Evolutionary conservation across 306 rosid species (phyloP).

Genomic region (Prunus mume): DNA sequence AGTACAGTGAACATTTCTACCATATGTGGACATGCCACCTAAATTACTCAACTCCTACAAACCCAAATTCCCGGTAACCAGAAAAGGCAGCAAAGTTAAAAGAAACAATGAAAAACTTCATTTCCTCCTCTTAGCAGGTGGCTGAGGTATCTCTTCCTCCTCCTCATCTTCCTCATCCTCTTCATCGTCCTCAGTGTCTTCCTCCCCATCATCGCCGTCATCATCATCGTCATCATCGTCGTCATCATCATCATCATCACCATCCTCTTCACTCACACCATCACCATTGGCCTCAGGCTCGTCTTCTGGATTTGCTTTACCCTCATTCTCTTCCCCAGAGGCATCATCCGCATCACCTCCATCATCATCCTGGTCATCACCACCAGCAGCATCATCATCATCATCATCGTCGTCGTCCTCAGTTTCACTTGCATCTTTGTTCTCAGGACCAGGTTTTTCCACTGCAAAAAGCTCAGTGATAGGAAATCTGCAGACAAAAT

Average conservation of each 20-base stretch:
- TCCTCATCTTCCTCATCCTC: constrained; percentile 37
- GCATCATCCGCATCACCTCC: constrained; percentile 43
- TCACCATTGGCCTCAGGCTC: constrained; percentile 56
- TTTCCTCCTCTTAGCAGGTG: constrained; percentile 49
- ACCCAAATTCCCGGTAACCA: constrained; percentile 14
- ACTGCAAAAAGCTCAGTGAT: constrained; percentile 29
- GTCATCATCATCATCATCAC: constrained; percentile 13
- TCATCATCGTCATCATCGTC: constrained; percentile 2
- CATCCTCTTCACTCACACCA: constrained; percentile 53
- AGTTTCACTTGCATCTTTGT: constrained; percentile 49
- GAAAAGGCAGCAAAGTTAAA: neutral
- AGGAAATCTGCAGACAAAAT: constrained; percentile 45
- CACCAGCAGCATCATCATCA: constrained; percentile 23
- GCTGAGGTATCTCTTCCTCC: constrained; percentile 40
- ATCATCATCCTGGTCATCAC: constrained; percentile 40
- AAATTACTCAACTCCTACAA: constrained; percentile 20
- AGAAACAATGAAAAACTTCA: neutral
- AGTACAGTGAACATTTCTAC: constrained; percentile 12
- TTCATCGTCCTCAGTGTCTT: constrained; percentile 33
- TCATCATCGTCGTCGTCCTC: constrained; percentile 48
- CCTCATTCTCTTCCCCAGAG: constrained; percentile 51
- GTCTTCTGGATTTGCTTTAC: constrained; percentile 46
- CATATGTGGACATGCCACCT: constrained; percentile 24
- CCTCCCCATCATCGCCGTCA: constrained; percentile 24
- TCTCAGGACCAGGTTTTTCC: constrained; percentile 35